Percentiles rank a stretch among this genome's conserved stretches.
Evolutionary conservation across 2,329 filamentous ascomycete species (phyloP).

Genomic region (Tolypocladium album): DNA sequence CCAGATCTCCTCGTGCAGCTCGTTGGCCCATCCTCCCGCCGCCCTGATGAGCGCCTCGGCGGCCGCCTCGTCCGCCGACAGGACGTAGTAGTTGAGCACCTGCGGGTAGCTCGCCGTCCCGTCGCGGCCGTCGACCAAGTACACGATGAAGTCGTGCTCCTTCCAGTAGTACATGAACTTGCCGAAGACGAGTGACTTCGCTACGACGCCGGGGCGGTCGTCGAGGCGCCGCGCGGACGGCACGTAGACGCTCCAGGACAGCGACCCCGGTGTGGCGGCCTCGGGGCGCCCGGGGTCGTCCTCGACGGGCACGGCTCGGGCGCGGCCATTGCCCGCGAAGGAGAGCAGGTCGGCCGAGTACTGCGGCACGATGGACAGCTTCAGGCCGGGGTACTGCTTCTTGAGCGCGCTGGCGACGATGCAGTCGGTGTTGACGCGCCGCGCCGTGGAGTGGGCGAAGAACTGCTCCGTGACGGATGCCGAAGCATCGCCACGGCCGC

Average conservation of each 20-base stretch:
- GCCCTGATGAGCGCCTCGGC: slow-evolving; percentile 43
- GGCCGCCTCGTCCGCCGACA: slow-evolving; percentile 18
- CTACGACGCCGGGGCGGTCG: slow-evolving; percentile 23
- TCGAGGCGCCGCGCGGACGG: slow-evolving; percentile 30
- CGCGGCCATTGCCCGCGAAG: slow-evolving; percentile 30
- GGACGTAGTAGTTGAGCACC: slow-evolving; percentile 26
- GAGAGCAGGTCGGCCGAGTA: slow-evolving; percentile 24
- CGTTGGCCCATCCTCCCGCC: slow-evolving; percentile 40
- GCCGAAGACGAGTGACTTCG: slow-evolving; percentile 21
- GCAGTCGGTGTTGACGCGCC: slow-evolving; percentile 30
- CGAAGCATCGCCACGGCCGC: background rate
- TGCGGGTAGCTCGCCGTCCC: slow-evolving; percentile 19
- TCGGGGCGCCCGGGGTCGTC: slow-evolving; percentile 7
- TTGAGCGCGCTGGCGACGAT: slow-evolving; percentile 28
- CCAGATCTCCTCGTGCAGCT: slow-evolving; percentile 54
- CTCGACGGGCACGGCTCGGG: slow-evolving; percentile 18
- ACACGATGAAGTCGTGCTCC: slow-evolving; percentile 31
- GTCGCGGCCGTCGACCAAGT: slow-evolving; percentile 30
- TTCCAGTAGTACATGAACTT: slow-evolving; percentile 33
- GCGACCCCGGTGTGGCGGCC: slow-evolving; percentile 20
- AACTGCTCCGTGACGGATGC: slow-evolving; percentile 1
- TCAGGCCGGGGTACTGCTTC: slow-evolving; percentile 30
- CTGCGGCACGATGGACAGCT: slow-evolving; percentile 26
- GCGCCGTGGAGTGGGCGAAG: slow-evolving; percentile 29
- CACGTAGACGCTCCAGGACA: slow-evolving; percentile 27